phyloP scores from a whole-genome alignment of 1,139 yeast species.

The Geotrichum phurueaensis region DNA sequence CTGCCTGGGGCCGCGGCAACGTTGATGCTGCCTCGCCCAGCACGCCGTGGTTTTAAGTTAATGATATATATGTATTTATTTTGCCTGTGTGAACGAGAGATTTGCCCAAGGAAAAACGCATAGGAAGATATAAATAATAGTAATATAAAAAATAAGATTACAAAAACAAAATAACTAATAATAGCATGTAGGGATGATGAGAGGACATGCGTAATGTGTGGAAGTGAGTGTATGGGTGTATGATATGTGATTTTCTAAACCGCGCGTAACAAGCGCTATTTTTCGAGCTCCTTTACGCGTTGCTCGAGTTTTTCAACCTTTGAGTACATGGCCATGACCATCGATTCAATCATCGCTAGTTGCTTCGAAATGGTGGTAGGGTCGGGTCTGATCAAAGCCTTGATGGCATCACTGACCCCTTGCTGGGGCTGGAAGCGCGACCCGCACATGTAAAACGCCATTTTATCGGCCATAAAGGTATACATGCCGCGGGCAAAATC shows the following conservation, averaged over 20 bases:
- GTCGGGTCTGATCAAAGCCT: conserved; percentile 11
- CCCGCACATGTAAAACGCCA: conserved; percentile 12
- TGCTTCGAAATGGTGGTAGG: conserved; percentile 8
- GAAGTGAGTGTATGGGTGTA: too few relatives aligned
- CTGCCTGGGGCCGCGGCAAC: conserved; percentile 11
- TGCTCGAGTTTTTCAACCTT: conserved; percentile 1
- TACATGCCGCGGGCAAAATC: conserved; percentile 16
- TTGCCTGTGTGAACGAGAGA: background rate
- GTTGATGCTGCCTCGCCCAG: background rate
- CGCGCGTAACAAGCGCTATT: background rate
- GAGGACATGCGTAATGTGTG: too few relatives aligned
- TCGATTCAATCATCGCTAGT: conserved; percentile 14
- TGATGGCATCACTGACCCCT: conserved; percentile 3
- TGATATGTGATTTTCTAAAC: background rate
- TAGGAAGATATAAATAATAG: background rate
- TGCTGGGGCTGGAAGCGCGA: background rate
- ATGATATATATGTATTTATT: background rate
- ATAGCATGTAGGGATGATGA: too few relatives aligned
- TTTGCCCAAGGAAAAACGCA: background rate
- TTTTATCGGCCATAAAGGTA: conserved; percentile 7
- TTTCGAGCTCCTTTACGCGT: conserved; percentile 2
- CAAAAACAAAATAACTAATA: too few relatives aligned
- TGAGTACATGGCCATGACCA: conserved; percentile 8
- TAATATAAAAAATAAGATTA: too few relatives aligned
- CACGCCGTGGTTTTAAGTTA: background rate